Evolutionary conservation across 2,329 filamentous ascomycete genomes (phyloP), one percentile per base, ranked within the genome.

Genomic region (Penicillium occitanis): DNA sequence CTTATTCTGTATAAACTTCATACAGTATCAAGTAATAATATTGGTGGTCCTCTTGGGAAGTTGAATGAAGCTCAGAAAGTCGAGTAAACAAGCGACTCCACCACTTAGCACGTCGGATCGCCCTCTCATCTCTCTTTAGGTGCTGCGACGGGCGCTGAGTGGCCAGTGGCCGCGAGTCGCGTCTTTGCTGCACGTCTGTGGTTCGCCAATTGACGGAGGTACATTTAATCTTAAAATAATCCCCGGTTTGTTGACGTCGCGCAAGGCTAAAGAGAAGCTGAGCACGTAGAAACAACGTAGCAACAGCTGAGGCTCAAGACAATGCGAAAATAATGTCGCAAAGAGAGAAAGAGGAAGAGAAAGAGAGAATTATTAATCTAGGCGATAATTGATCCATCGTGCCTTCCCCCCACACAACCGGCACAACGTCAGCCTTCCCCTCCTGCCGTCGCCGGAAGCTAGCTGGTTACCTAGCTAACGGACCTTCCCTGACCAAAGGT

Each of bases 161-260:
- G 61, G 48, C 37, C 40, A 28, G 46, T 40, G 25, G 19, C 60
- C 33, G 33, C 46, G 22, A 55, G 40, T 63, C 61, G 61, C 61
- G 61, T 55, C 40, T 51, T 46, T 55, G 2, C 19, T 53, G 37
- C 28, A 51, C 66, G 42, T 48, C 30, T 76, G 71, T 77, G 75
- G 76, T 78, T 78, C 76, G 76, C 73, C 76, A 77, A 78, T 78
- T 77, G 73, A 63, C 46, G 19, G 10, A 22, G 17, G 40, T 5
- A 30, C 60, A 25, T 61, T 50, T 44, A 51, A 37, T 63, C 30
- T 53, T 62, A 61, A 59, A 33, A 50, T 61, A 61, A 51, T 51
- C 59, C 59, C 40, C 59, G 59, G 59, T 62, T 61, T 62, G 60
- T 62, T 62, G 60, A 62, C 48, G 60, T 51, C 53, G 53, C 53